Percentiles rank a stretch among this genome's conserved stretches.
Evolutionary conservation across 2,329 filamentous ascomycete species (phyloP).

Genomic region (Geosmithia morbida): DNA sequence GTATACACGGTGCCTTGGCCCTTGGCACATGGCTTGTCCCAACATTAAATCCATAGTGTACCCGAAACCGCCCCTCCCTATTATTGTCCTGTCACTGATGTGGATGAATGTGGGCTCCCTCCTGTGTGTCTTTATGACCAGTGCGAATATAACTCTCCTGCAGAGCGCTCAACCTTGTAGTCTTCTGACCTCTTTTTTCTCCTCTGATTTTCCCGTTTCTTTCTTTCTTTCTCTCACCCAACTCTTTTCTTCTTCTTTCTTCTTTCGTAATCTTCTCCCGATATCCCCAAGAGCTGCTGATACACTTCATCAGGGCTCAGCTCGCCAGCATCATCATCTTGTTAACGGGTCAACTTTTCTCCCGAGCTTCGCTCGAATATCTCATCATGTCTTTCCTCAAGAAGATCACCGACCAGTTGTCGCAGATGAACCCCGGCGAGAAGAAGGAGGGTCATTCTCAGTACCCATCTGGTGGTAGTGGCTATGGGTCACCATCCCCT

Average conservation of each 20-base stretch:
- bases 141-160: not conserved
- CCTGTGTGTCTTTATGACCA: not conserved
- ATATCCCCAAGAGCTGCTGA: too few species aligned
- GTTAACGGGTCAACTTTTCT: not conserved
- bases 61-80: not conserved
- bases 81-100: not conserved
- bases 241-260: not conserved
- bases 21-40: not conserved
- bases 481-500: not conserved
- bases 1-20: not conserved
- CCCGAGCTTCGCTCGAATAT: not conserved
- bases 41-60: not conserved
- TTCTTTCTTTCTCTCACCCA: not conserved
- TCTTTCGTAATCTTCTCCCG: not conserved
- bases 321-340: not conserved
- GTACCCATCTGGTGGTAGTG: not conserved
- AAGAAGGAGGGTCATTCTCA: slow-evolving; percentile 12
- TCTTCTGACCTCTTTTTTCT: not conserved
- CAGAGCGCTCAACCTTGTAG: not conserved
- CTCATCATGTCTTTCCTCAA: slow-evolving; percentile 28
- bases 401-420: slow-evolving; percentile 28
- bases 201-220: not conserved
- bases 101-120: not conserved
- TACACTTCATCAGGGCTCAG: not conserved
- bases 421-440: slow-evolving; percentile 20